Evolutionary conservation across 2,329 filamentous ascomycete species (phyloP).

Genomic region (Zymoseptoria passerinii): DNA sequence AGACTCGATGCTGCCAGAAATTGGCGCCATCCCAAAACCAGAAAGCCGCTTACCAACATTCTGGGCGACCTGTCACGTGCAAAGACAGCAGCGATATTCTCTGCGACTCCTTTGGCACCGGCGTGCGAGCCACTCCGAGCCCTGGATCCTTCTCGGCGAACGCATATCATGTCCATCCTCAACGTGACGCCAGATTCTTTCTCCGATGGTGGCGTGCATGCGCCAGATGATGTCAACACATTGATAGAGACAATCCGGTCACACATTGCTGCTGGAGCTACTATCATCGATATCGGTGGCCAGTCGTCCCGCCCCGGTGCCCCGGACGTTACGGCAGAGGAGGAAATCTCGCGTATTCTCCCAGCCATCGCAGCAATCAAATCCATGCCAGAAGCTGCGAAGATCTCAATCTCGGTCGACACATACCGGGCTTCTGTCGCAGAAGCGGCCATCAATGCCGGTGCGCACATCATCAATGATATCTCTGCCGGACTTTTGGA

Average conservation of each 20-base stretch:
- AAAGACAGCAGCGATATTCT: slow-evolving; percentile 26
- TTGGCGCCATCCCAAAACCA: slow-evolving; percentile 22
- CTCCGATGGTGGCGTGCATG: slow-evolving; percentile 73
- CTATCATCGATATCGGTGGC: slow-evolving; percentile 85
- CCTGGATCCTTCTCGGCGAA: slow-evolving; percentile 48
- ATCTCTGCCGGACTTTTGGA: slow-evolving; percentile 78
- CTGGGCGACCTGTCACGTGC: slow-evolving; percentile 30
- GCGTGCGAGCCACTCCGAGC: slow-evolving; percentile 50
- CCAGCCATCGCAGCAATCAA: slow-evolving; percentile 71
- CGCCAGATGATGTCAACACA: slow-evolving; percentile 35
- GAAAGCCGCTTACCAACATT: slow-evolving; percentile 28
- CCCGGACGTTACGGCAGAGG: slow-evolving; percentile 56
- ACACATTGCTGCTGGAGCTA: slow-evolving; percentile 62
- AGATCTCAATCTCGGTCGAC: slow-evolving; percentile 76
- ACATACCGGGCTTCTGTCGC: slow-evolving; percentile 86
- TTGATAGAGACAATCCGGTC: slow-evolving; percentile 51
- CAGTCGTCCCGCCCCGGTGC: slow-evolving; percentile 82
- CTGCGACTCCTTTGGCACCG: slow-evolving; percentile 34
- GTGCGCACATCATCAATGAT: slow-evolving; percentile 92
- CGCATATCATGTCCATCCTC: slow-evolving; percentile 84
- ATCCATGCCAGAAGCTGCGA: slow-evolving; percentile 51
- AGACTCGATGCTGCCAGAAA: not conserved
- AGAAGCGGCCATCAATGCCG: slow-evolving; percentile 62
- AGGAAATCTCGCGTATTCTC: slow-evolving; percentile 70
- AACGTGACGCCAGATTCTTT: slow-evolving; percentile 96